phyloP scores from a whole-genome alignment of 257 asterid species.

The Mitragyna speciosa region DNA sequence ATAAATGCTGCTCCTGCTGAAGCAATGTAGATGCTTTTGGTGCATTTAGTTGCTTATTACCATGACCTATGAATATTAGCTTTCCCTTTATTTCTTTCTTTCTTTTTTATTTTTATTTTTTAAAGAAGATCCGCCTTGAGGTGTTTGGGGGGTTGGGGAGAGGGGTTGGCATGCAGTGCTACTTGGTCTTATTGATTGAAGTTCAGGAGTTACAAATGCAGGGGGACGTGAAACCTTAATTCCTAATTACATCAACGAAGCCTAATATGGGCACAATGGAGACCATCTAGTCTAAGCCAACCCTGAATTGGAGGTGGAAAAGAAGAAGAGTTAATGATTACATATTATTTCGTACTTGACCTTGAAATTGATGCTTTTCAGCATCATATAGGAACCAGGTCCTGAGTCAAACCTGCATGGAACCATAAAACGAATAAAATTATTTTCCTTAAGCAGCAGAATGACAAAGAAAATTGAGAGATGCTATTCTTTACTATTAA shows the following conservation, averaged over 20 bases:
- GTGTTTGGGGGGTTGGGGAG: background rate
- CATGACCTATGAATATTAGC: background rate
- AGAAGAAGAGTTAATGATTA: background rate
- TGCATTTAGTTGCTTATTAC: background rate
- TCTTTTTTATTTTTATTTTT: background rate
- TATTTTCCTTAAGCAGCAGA: background rate
- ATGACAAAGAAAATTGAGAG: no score
- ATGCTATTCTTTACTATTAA: background rate
- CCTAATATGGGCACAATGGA: background rate
- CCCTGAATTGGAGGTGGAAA: background rate
- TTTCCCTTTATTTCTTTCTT: background rate
- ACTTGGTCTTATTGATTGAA: no score
- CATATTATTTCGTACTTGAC: background rate
- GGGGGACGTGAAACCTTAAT: background rate
- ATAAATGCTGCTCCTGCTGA: background rate
- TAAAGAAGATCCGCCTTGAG: no score
- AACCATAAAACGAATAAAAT: background rate
- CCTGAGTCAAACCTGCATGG: background rate
- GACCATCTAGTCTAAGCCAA: background rate
- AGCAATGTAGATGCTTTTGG: background rate
- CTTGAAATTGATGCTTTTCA: background rate
- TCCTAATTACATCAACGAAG: background rate
- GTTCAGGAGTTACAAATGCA: no score
- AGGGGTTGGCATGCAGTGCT: background rate
- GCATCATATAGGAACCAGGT: background rate